A percentile compares a stretch with the other conserved stretches of the same genome.
These are phyloP conservation scores for Leccinum arenicola DNA, from an alignment of 768 basidiomycete species.

Conservation along the genomic window DNA sequence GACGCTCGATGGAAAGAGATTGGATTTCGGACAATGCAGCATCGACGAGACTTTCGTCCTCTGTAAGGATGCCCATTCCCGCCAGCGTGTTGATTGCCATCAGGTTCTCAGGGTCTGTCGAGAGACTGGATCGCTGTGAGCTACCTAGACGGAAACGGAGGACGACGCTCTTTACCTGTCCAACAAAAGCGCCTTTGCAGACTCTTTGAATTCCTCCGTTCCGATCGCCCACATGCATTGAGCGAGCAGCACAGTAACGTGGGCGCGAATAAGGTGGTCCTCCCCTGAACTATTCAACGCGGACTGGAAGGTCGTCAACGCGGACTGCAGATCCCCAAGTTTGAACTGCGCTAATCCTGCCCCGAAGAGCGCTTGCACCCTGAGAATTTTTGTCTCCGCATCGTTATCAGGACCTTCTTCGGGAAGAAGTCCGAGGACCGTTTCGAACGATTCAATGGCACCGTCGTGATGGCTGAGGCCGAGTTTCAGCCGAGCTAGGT, in stretches of 20 bases:
- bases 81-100: slow-evolving; percentile 80
- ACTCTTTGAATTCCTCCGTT: slow-evolving; percentile 71
- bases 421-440: slow-evolving; percentile 64
- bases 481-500: slow-evolving; percentile 76
- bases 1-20: slow-evolving; percentile 61
- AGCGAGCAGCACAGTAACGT: slow-evolving; percentile 75
- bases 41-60: slow-evolving; percentile 77
- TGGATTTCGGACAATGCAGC: slow-evolving; percentile 84
- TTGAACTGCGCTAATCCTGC: slow-evolving; percentile 71
- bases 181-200: slow-evolving; percentile 73
- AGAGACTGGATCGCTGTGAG: slow-evolving; percentile 52
- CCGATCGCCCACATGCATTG: slow-evolving; percentile 83
- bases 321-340: slow-evolving; percentile 56
- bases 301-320: slow-evolving; percentile 64
- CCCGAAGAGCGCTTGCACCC: slow-evolving; percentile 66
- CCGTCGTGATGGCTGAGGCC: slow-evolving; percentile 53
- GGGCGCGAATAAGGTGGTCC: slow-evolving; percentile 51
- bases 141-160: background rate
- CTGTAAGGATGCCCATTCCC: slow-evolving; percentile 84
- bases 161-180: slow-evolving; percentile 59
- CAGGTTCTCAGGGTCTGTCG: slow-evolving; percentile 73
- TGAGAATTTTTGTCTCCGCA: slow-evolving; percentile 39
- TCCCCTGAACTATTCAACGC: slow-evolving; percentile 57
- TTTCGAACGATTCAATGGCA: slow-evolving; percentile 69
- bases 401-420: slow-evolving; percentile 41